These are phyloP conservation scores for Ustilago loliicola DNA, from an alignment of 1,284 basidiomycete genomes.

Conservation along the genomic window DNA sequence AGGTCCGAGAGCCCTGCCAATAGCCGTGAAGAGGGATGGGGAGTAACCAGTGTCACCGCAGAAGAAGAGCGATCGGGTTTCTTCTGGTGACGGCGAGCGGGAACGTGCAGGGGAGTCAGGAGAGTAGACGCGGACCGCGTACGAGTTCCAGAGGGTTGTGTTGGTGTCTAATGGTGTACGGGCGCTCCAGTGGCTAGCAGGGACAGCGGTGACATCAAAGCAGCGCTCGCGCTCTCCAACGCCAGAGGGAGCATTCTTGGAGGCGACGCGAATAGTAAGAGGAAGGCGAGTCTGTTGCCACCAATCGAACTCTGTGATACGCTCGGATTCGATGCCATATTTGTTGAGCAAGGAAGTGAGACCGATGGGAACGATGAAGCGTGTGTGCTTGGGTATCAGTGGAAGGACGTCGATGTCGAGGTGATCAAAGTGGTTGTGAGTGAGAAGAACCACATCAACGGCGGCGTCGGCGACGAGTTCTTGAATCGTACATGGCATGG, in stretches of 20 bases:
- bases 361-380: constrained; percentile 67
- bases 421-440: constrained; percentile 71
- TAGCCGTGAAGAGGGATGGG: constrained; percentile 71
- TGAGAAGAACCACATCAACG: constrained; percentile 72
- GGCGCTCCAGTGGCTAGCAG: constrained; percentile 73
- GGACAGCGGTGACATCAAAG: constrained; percentile 53
- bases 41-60: constrained; percentile 72
- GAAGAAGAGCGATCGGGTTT: constrained; percentile 67
- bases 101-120: constrained; percentile 1
- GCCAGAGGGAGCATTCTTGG: not conserved
- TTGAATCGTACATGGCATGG: constrained; percentile 71
- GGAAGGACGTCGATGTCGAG: constrained; percentile 60
- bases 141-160: constrained; percentile 71
- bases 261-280: constrained; percentile 29
- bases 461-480: constrained; percentile 68
- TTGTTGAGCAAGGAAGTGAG: constrained; percentile 54
- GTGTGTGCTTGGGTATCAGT: constrained; percentile 46
- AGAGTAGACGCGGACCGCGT: constrained; percentile 47
- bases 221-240: constrained; percentile 12
- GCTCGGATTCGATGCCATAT: constrained; percentile 50
- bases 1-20: constrained; percentile 72
- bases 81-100: constrained; percentile 9
- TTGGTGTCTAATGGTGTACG: constrained; percentile 73
- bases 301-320: constrained; percentile 67
- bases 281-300: constrained; percentile 57